Percentiles rank a stretch among this genome's conserved stretches.
Evolutionary conservation across 2,329 filamentous ascomycete genomes (phyloP).

Genomic region (Paraconiothyrium sp.): DNA sequence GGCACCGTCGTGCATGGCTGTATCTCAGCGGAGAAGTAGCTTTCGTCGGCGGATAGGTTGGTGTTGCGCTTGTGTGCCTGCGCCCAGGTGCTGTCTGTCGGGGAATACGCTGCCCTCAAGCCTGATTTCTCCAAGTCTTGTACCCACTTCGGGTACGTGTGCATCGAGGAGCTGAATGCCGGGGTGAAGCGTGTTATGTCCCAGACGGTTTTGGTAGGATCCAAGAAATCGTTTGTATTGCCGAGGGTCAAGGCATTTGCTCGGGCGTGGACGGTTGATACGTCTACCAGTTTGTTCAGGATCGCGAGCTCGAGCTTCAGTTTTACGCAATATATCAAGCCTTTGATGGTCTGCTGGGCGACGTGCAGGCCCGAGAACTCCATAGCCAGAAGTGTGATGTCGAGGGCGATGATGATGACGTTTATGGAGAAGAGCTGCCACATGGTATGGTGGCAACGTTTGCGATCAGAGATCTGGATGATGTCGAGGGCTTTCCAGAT

Average conservation of each 20-base stretch:
- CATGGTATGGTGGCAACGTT: conserved; percentile 38
- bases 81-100: conserved; percentile 23
- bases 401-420: conserved; percentile 49
- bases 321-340: conserved; percentile 53
- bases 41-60: conserved; percentile 19
- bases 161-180: conserved; percentile 22
- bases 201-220: conserved; percentile 31
- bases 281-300: conserved; percentile 53
- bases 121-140: conserved; percentile 28
- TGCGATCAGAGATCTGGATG: conserved; percentile 46
- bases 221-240: conserved; percentile 31
- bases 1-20: conserved; percentile 18
- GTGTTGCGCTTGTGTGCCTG: conserved; percentile 18
- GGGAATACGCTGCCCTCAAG: conserved; percentile 25
- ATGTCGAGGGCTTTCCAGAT: conserved; percentile 58
- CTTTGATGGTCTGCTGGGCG: conserved; percentile 49
- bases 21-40: conserved; percentile 22
- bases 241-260: conserved; percentile 21
- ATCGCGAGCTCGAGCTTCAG: conserved; percentile 64
- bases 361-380: conserved; percentile 46
- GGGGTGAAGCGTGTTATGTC: conserved; percentile 30
- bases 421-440: conserved; percentile 51
- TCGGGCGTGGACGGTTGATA: conserved; percentile 20
- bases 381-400: conserved; percentile 47
- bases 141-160: conserved; percentile 31